A percentile compares a stretch with the other conserved stretches of the same genome.
Evolutionary conservation across 352 stramenopile genomes (phyloP).

Genomic region (Phytophthora colocasiae): DNA sequence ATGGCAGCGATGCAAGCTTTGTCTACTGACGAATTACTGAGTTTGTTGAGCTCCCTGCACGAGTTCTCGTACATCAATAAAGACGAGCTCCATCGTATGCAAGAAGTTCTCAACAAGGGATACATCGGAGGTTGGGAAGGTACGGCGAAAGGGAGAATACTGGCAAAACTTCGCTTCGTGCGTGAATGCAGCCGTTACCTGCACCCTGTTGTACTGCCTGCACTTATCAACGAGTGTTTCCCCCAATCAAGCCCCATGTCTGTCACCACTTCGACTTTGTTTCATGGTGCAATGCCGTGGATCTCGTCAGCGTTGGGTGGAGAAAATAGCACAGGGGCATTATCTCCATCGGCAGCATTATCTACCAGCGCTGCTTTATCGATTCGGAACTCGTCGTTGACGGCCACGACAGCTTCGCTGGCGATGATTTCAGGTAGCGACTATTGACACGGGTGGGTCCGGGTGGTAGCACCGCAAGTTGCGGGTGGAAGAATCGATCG

Average conservation of each 20-base stretch:
- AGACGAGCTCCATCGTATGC: slow-evolving; percentile 73
- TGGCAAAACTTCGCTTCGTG: slow-evolving; percentile 77
- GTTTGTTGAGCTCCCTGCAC: slow-evolving; percentile 60
- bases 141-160: slow-evolving; percentile 68
- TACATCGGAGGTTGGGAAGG: slow-evolving; percentile 84
- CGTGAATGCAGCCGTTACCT: slow-evolving; percentile 76
- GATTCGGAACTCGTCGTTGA: slow-evolving; percentile 62
- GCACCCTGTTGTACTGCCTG: slow-evolving; percentile 66
- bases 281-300: slow-evolving; percentile 69
- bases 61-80: slow-evolving; percentile 81
- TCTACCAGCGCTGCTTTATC: slow-evolving; percentile 52
- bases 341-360: slow-evolving; percentile 44
- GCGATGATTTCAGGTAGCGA: slow-evolving; percentile 52
- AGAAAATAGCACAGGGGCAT: slow-evolving; percentile 36
- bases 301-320: slow-evolving; percentile 61
- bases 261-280: slow-evolving; percentile 60
- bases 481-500: too few species aligned
- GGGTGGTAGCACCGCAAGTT: too few species aligned
- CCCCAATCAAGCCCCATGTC: slow-evolving; percentile 52
- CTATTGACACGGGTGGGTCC: too few species aligned
- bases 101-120: slow-evolving; percentile 81
- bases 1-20: slow-evolving; percentile 80
- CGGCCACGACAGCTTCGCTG: slow-evolving; percentile 52
- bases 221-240: slow-evolving; percentile 70
- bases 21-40: slow-evolving; percentile 70